phyloP scores from a whole-genome alignment of 208 protist species.

The Leishmania guyanensis region DNA sequence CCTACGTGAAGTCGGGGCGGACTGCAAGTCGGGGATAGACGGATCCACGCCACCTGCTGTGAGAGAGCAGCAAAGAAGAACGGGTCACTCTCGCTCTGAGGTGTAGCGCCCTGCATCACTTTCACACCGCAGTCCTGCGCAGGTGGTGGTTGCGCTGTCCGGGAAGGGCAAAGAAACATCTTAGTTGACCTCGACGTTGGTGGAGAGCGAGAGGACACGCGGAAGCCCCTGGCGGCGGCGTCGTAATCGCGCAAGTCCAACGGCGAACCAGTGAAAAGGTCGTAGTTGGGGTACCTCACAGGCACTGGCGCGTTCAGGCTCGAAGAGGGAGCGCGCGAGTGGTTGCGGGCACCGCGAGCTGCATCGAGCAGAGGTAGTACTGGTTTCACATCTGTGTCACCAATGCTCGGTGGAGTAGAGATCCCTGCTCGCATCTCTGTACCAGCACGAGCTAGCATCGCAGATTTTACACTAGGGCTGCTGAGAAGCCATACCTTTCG shows the following conservation, averaged over 20 bases:
- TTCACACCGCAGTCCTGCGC: neutral
- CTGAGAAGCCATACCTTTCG: conserved; percentile 28
- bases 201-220: neutral
- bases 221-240: neutral
- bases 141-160: neutral
- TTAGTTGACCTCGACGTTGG: neutral
- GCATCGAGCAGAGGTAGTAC: neutral
- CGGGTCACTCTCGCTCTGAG: neutral
- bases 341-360: neutral
- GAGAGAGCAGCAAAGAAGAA: conserved; percentile 2
- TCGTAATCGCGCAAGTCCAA: conserved; percentile 10
- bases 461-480: neutral
- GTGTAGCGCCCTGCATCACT: neutral
- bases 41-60: conserved; percentile 20
- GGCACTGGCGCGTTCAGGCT: neutral
- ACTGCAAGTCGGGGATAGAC: neutral
- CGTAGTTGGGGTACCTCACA: conserved; percentile 18
- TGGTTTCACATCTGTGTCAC: neutral
- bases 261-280: conserved; percentile 16
- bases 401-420: neutral
- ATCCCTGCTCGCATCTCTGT: neutral
- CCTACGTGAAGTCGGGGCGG: neutral
- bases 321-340: neutral
- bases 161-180: neutral
- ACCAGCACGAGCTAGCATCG: neutral